Conservation (phyloP, 208 protist genomes). For the Trypanosoma avium region DNA sequence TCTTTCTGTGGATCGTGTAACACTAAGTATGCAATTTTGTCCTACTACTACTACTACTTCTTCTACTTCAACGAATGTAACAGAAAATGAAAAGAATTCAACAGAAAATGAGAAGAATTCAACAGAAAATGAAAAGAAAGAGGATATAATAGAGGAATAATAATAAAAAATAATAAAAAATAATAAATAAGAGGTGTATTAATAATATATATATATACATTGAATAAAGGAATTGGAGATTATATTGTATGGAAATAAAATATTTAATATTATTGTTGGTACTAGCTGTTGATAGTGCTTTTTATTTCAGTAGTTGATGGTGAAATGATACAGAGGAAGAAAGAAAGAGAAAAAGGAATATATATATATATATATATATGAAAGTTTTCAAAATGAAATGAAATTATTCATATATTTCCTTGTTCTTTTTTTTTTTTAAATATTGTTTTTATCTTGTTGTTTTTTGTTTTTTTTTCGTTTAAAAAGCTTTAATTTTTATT, state of each 20-base stretch:
- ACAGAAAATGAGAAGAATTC: background rate
- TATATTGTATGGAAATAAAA: too few species aligned
- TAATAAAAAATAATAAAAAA: background rate
- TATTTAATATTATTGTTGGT: too few species aligned
- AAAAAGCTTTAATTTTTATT: background rate
- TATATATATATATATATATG: too few species aligned
- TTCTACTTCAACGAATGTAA: background rate
- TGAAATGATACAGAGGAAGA: background rate
- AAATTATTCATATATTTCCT: background rate
- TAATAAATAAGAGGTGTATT: background rate
- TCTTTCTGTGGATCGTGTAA: constrained; percentile 63
- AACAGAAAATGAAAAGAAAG: background rate
- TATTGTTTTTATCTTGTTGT: constrained; percentile 6
- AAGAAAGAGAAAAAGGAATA: background rate
- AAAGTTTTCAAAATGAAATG: background rate
- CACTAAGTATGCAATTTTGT: constrained; percentile 55
- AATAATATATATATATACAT: background rate
- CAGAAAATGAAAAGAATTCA: background rate
- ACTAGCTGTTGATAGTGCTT: too few species aligned
- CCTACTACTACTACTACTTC: background rate
- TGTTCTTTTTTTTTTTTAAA: background rate
- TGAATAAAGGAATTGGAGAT: too few species aligned
- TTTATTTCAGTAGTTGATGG: background rate
- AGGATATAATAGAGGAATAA: background rate
- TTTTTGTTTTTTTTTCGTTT: constrained; percentile 14